Evolutionary conservation across 768 basidiomycete species (phyloP), one percentile per base, ranked within the genome.

Genomic region (Pholiota molesta): DNA sequence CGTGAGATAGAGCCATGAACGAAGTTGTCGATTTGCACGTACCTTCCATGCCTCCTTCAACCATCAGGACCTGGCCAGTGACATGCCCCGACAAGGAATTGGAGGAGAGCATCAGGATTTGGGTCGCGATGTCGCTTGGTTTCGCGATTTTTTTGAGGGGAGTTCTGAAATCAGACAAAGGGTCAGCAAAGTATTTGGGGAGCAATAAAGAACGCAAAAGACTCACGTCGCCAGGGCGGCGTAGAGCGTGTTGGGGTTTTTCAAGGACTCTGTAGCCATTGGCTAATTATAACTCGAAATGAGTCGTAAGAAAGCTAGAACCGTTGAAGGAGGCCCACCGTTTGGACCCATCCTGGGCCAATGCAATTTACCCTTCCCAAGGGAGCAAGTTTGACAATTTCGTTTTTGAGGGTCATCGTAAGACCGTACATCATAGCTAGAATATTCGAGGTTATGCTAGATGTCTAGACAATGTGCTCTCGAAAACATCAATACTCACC

Each of bases 1-100:
- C 45, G 14, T 47, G 17, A 31, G 39, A 29, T 14, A 58, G 21
- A 3, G 49, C 65, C 35, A 54, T 17, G 57, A 28, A 13, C 6
- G 56, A n/a, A 13, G 28, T 49, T 4, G 42, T 33, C 47, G 39
- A 5, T 26, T 26, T 5, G n/a, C 40, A 66, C 61, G 69, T 40
- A 77, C 91, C 91, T 80, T 92, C 91, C 90, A 91, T 91, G 2
- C 91, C 91, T 2, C 90, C 91, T 51, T 84, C 83, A 6, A 91
- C 79, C 86, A 90, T 89, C 29, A 90, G 68, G 6, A 87, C 82
- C 66, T 90, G 84, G 0, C 90, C 90, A 1, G 86, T 83, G 17
- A 92, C 80, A 67, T 92, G 90, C 0, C 90, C 89, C 0, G 89
- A 91, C 0, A 91, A 68, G 10, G 73, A 74, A 9, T 81, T 73